Base-by-base conservation (phyloP, 495 filamentous ascomycete genomes). In the Evansstolkia leycettana region DNA sequence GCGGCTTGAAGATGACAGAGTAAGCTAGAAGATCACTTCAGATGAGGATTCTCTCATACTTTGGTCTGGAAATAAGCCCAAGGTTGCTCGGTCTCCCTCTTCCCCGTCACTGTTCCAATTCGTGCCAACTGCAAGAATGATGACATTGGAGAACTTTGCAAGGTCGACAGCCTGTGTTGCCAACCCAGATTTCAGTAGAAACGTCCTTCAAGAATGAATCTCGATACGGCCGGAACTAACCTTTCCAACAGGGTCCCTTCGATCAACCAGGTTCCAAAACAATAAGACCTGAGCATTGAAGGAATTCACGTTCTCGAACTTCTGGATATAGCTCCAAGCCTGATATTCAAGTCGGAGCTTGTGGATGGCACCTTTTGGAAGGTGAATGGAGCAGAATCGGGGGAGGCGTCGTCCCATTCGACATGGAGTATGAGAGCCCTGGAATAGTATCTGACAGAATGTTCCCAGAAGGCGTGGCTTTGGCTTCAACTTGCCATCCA, bases 51-150 rank as follows among this genome's bases (percentile, higher is more conserved):
- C n/a, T 4, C 14, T 28, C 24, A 3, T 29, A 43, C 40, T 38
- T 34, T 43, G 40, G 14, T 43, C 37, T 33, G 40, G 15, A 16
- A 35, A 43, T 7, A 43, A 25, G 5, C 46, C 50, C 2, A 69
- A 43, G 6, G 57, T 60, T 5, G 52, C 58, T 12, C 57, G 44
- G 25, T 67, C 65, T 8, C 61, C 62, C 18, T 46, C 46, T 42
- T 69, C 64, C 4, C 61, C 58, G 29, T 66, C 65, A 33, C 58
- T 61, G 30, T 60, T 58, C 58, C 57, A 62, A n/a, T 46, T 51
- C 2, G 60, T 56, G 0, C 65, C 64, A 8, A 64, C 48, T 0
- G 56, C 54, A 30, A 67, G 46, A n/a, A 66, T 39, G 8, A 66
- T 43, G 5, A 64, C 34, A 31, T 67, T 59, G 4, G 59, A 48